These are phyloP conservation scores for Amanita pallidorosea DNA, from an alignment of 768 basidiomycete genomes.

Conservation along the genomic window DNA sequence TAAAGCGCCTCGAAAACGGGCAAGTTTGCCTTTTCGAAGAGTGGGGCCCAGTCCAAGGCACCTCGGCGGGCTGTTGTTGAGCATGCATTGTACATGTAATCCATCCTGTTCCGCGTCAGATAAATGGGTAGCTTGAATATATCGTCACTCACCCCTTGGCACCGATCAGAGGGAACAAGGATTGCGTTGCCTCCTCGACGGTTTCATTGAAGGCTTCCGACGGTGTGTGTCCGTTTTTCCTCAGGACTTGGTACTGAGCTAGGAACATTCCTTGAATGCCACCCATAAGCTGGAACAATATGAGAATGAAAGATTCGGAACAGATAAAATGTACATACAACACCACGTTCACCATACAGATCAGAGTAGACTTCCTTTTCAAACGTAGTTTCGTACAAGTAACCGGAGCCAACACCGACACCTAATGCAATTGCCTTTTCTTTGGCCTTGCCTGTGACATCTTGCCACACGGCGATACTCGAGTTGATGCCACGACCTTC, in stretches of 20 bases:
- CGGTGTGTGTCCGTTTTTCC: constrained; percentile 91
- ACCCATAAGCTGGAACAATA: constrained; percentile 71
- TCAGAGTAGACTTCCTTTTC: constrained; percentile 99
- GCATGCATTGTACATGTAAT: constrained; percentile 99
- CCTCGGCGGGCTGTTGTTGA: constrained; percentile 98
- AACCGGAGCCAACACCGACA: constrained; percentile 92
- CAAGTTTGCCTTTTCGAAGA: constrained; percentile 89
- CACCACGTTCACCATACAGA: constrained; percentile 98
- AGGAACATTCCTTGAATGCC: constrained; percentile 98
- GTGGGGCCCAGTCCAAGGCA: constrained; percentile 97
- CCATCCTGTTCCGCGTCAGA: constrained; percentile 50
- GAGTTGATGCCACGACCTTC: constrained; percentile 99
- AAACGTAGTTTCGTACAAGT: constrained; percentile 98
- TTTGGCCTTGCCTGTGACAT: constrained; percentile 95
- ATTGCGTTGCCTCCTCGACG: constrained; percentile 99
- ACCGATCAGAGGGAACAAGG: constrained; percentile 94
- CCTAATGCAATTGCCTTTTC: constrained; percentile 95
- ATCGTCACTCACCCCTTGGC: constrained; percentile 62
- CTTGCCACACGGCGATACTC: constrained; percentile 90
- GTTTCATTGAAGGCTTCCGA: constrained; percentile 99
- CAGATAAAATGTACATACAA: constrained; percentile 45
- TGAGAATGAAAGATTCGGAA: constrained; percentile 5
- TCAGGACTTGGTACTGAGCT: constrained; percentile 96
- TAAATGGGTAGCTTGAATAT: background rate
- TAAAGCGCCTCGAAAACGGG: constrained; percentile 95